Evolutionary conservation across 768 basidiomycete species (phyloP).

Genomic region (Panaeolus cyanescens): DNA sequence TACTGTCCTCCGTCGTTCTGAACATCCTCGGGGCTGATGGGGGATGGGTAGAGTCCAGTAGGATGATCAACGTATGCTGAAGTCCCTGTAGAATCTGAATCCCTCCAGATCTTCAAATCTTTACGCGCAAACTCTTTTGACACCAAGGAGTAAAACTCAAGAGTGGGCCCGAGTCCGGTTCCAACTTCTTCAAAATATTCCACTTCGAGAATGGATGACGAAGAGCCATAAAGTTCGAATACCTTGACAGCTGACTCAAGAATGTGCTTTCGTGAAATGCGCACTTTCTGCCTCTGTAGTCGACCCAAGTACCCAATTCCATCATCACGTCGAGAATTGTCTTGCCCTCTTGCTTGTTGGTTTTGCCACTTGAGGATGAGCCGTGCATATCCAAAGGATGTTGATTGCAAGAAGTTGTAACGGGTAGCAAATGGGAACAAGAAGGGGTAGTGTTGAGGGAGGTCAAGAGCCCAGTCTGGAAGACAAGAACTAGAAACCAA

Average conservation of each 20-base stretch:
- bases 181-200: constrained; percentile 99
- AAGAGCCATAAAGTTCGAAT: constrained; percentile 94
- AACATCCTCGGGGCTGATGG: constrained; percentile 69
- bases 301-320: constrained; percentile 91
- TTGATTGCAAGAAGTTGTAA: constrained; percentile 95
- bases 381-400: constrained; percentile 96
- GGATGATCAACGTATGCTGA: constrained; percentile 84
- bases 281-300: constrained; percentile 92
- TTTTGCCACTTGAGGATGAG: constrained; percentile 95
- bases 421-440: constrained; percentile 98
- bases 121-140: constrained; percentile 92
- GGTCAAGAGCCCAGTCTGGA: constrained; percentile 95
- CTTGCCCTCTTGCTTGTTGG: constrained; percentile 78
- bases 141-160: constrained; percentile 98
- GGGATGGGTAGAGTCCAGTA: constrained; percentile 85
- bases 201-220: constrained; percentile 91
- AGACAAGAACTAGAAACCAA: constrained; percentile 73
- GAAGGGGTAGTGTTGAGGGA: constrained; percentile 97
- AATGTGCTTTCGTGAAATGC: constrained; percentile 92
- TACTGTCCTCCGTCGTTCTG: constrained; percentile 76
- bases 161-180: constrained; percentile 93
- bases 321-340: constrained; percentile 83
- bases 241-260: constrained; percentile 96
- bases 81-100: constrained; percentile 64
- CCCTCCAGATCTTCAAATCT: constrained; percentile 90